These are phyloP conservation scores for Umbilicaria muhlenbergii DNA, from an alignment of 495 filamentous ascomycete genomes.

Conservation along the genomic window DNA sequence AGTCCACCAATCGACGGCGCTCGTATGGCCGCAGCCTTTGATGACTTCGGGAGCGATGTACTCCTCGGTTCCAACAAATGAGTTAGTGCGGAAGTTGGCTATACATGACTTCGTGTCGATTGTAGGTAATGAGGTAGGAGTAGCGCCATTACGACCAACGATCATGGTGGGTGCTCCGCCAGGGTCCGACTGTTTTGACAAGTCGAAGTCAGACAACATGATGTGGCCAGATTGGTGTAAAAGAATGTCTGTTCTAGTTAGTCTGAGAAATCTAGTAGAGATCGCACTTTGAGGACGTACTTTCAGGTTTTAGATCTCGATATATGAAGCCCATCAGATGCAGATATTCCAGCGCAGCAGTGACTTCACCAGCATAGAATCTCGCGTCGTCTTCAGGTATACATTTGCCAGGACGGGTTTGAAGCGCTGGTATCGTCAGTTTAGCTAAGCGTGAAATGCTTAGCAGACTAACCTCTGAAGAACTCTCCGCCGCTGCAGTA, in stretches of 20 bases:
- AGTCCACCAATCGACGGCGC: slow-evolving; percentile 98
- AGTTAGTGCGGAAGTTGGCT: slow-evolving; percentile 95
- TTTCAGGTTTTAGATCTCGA: slow-evolving; percentile 93
- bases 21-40: slow-evolving; percentile 95
- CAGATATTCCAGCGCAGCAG: slow-evolving; percentile 88
- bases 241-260: slow-evolving; percentile 59
- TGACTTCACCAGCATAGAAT: slow-evolving; percentile 98
- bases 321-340: slow-evolving; percentile 99
- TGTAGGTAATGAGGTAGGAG: slow-evolving; percentile 67
- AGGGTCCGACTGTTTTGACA: slow-evolving; percentile 93
- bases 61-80: slow-evolving; percentile 95
- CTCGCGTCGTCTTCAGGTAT: slow-evolving; percentile 93
- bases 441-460: background rate
- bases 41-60: slow-evolving; percentile 99
- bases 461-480: slow-evolving; percentile 51
- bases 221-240: slow-evolving; percentile 97
- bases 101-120: slow-evolving; percentile 99
- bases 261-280: slow-evolving; percentile 2
- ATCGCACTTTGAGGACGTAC: slow-evolving; percentile 32
- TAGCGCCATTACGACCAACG: slow-evolving; percentile 68
- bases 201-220: slow-evolving; percentile 97
- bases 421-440: slow-evolving; percentile 42
- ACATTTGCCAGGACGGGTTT: slow-evolving; percentile 92
- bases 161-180: slow-evolving; percentile 97
- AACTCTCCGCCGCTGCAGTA: slow-evolving; percentile 98